Evolutionary conservation across 2,329 filamentous ascomycete species (phyloP).

Genomic region (Alternaria infectoria): DNA sequence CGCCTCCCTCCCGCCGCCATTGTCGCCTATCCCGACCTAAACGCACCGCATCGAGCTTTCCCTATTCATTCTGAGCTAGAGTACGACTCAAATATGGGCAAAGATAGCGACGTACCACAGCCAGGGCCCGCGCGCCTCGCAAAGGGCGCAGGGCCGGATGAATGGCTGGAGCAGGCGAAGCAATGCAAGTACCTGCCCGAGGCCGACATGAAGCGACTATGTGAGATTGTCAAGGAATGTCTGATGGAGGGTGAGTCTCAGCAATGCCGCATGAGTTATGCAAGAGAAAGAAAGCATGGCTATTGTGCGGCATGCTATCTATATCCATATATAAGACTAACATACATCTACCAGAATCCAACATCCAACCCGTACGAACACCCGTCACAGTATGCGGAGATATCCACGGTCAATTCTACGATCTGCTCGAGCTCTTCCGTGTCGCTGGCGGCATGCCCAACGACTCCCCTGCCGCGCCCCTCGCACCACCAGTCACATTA

Average conservation of each 20-base stretch:
- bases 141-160: constrained; percentile 84
- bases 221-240: constrained; percentile 98
- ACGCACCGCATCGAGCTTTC: neutral
- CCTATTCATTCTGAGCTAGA: neutral
- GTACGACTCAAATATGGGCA: constrained; percentile 48
- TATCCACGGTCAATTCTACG: constrained; percentile 98
- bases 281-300: neutral
- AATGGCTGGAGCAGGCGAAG: constrained; percentile 96
- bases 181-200: constrained; percentile 97
- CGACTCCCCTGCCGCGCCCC: constrained; percentile 64
- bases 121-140: constrained; percentile 87
- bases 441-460: constrained; percentile 97
- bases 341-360: constrained; percentile 71
- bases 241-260: constrained; percentile 84
- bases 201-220: constrained; percentile 96
- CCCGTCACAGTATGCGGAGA: constrained; percentile 98
- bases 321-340: neutral
- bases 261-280: rapidly evolving
- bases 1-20: constrained; percentile 14
- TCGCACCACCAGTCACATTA: constrained; percentile 69
- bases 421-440: constrained; percentile 93
- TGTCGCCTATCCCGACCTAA: constrained; percentile 1
- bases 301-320: no score
- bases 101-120: constrained; percentile 73
- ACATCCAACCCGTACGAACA: constrained; percentile 96